phyloP scores from a whole-genome alignment of 768 basidiomycete species.

The Amanita inopinata region DNA sequence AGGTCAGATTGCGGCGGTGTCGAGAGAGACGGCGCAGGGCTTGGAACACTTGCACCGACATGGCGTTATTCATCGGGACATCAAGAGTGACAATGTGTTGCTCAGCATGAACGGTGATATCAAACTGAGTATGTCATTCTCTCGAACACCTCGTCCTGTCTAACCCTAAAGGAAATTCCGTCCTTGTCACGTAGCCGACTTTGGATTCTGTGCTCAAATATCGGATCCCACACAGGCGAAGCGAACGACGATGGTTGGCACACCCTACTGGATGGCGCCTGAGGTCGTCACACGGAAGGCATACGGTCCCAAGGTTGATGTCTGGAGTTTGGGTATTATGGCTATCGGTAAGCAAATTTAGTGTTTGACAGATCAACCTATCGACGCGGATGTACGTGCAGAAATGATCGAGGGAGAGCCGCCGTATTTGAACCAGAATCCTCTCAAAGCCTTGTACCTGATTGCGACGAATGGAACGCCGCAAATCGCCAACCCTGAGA shows the following conservation, averaged over 20 bases:
- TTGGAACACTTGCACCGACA: slow-evolving; percentile 91
- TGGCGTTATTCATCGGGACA: slow-evolving; percentile 97
- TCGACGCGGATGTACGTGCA: slow-evolving; percentile 19
- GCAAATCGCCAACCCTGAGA: slow-evolving; percentile 84
- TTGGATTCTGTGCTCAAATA: slow-evolving; percentile 98
- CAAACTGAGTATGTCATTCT: slow-evolving; percentile 76
- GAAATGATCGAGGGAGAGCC: slow-evolving; percentile 99
- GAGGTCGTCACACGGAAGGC: slow-evolving; percentile 97
- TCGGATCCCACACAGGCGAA: slow-evolving; percentile 84
- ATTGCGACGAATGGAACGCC: slow-evolving; percentile 99
- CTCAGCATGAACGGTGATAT: slow-evolving; percentile 91
- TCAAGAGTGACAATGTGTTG: slow-evolving; percentile 97
- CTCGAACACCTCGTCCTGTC: not conserved
- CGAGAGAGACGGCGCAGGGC: slow-evolving; percentile 86
- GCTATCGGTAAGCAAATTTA: slow-evolving; percentile 59
- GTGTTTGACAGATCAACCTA: no score
- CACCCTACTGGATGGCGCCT: slow-evolving; percentile 99
- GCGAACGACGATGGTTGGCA: slow-evolving; percentile 97
- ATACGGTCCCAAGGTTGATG: slow-evolving; percentile 97
- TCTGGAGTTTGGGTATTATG: slow-evolving; percentile 96
- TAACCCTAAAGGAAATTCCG: not conserved
- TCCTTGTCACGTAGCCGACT: slow-evolving; percentile 60
- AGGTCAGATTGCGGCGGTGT: slow-evolving; percentile 96
- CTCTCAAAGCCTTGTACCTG: slow-evolving; percentile 91
- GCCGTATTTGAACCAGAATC: slow-evolving; percentile 93